phyloP scores from a whole-genome alignment of 2,329 filamentous ascomycete species.

The Sporothrix dimorphospora region DNA sequence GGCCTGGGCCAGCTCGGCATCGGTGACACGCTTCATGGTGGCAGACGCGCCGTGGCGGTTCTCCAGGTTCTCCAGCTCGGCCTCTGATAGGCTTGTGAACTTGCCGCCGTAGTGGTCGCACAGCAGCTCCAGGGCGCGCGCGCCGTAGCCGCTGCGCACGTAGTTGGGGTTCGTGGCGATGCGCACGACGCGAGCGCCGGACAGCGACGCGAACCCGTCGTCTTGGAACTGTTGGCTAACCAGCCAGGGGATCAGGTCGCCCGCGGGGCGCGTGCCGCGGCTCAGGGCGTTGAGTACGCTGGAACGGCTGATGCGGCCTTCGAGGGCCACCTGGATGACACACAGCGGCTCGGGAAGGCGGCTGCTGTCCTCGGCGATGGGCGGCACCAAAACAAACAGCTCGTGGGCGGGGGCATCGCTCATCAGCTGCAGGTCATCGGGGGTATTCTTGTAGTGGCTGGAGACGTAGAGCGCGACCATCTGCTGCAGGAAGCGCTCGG shows the following conservation, averaged over 20 bases:
- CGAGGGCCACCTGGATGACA: slow-evolving; percentile 90
- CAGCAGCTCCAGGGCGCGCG: slow-evolving; percentile 82
- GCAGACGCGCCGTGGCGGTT: slow-evolving; percentile 42
- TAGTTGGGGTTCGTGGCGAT: slow-evolving; percentile 98
- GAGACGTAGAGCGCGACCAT: slow-evolving; percentile 98
- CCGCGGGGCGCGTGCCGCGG: slow-evolving; percentile 83
- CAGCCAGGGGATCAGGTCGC: slow-evolving; percentile 95
- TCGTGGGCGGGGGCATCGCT: slow-evolving; percentile 96
- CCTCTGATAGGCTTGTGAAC: slow-evolving; percentile 81
- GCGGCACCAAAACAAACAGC: slow-evolving; percentile 89
- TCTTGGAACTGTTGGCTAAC: slow-evolving; percentile 98
- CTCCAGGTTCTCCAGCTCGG: slow-evolving; percentile 44
- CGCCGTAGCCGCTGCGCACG: slow-evolving; percentile 88
- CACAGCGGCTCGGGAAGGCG: slow-evolving; percentile 90
- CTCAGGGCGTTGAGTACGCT: slow-evolving; percentile 90
- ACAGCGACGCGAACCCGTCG: slow-evolving; percentile 91
- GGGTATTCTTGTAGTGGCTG: slow-evolving; percentile 97
- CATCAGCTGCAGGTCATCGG: slow-evolving; percentile 98
- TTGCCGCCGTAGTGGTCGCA: slow-evolving; percentile 94
- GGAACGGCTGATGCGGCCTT: slow-evolving; percentile 91
- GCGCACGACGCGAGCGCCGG: slow-evolving; percentile 86
- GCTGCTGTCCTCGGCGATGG: slow-evolving; percentile 74
- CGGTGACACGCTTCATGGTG: slow-evolving; percentile 76
- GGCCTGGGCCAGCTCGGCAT: slow-evolving; percentile 75
- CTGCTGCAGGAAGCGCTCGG: slow-evolving; percentile 94